Conservation (phyloP, 2,329 filamentous ascomycete species). For the Ceratocystis colombiana region DNA sequence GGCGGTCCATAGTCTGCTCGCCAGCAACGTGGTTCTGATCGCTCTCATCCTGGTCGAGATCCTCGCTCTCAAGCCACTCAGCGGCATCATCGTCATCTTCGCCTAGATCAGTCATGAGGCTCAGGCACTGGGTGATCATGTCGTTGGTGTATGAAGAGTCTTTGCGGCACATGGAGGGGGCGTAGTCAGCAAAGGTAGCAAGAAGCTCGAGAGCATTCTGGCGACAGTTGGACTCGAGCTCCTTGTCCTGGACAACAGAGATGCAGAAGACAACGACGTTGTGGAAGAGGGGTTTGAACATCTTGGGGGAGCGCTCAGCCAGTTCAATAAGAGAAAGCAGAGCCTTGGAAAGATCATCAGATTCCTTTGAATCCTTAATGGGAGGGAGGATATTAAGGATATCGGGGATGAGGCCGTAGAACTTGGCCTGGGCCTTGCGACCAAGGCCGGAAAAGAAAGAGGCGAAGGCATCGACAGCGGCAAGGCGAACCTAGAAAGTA, state of each 20-base stretch:
- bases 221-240: constrained; percentile 76
- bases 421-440: constrained; percentile 83
- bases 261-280: constrained; percentile 88
- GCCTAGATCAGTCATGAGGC: constrained; percentile 94
- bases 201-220: constrained; percentile 95
- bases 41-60: constrained; percentile 91
- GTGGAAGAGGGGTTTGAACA: constrained; percentile 94
- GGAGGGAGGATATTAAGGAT: constrained; percentile 91
- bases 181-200: constrained; percentile 94
- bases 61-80: constrained; percentile 88
- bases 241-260: constrained; percentile 90
- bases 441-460: constrained; percentile 85
- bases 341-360: constrained; percentile 81
- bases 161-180: constrained; percentile 88
- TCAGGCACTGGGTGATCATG: constrained; percentile 97
- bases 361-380: constrained; percentile 82
- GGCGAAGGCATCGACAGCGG: constrained; percentile 93
- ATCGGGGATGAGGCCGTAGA: constrained; percentile 75
- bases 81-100: constrained; percentile 87
- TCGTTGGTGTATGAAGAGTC: constrained; percentile 83
- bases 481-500: constrained; percentile 61
- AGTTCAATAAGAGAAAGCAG: constrained; percentile 87
- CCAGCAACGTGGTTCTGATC: constrained; percentile 96
- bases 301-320: constrained; percentile 86
- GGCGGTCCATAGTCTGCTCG: constrained; percentile 94